phyloP scores from a whole-genome alignment of 2,329 filamentous ascomycete genomes.

The Claviceps sp. region DNA sequence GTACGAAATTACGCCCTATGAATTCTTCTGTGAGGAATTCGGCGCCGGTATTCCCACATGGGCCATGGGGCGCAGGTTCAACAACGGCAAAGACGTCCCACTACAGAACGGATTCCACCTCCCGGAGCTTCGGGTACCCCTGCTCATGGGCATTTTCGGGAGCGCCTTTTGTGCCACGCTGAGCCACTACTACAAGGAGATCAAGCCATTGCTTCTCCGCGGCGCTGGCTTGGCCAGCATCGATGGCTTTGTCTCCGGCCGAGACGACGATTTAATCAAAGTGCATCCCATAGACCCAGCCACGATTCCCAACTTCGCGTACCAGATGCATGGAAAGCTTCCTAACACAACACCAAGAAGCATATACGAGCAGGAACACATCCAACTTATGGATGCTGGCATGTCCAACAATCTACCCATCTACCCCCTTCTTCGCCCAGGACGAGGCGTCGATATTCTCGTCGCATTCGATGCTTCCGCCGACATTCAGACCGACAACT shows the following conservation, averaged over 20 bases:
- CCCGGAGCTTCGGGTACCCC: conserved; percentile 71
- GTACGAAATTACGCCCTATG: conserved; percentile 92
- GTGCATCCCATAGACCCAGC: conserved; percentile 92
- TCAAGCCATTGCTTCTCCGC: conserved; percentile 66
- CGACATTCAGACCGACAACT: conserved; percentile 88
- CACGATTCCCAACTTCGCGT: conserved; percentile 76
- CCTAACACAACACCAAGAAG: conserved; percentile 66
- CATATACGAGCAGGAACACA: conserved; percentile 55
- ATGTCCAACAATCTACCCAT: conserved; percentile 98
- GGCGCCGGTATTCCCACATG: conserved; percentile 87
- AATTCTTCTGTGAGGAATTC: conserved; percentile 90
- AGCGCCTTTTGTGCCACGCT: conserved; percentile 93
- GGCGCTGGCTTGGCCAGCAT: conserved; percentile 63
- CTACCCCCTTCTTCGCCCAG: conserved; percentile 81
- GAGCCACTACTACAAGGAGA: conserved; percentile 90
- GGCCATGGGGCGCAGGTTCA: conserved; percentile 76
- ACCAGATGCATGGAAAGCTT: conserved; percentile 65
- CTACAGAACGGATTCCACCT: conserved; percentile 54
- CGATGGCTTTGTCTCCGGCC: conserved; percentile 70
- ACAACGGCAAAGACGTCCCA: conserved; percentile 41
- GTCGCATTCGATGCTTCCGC: conserved; percentile 91
- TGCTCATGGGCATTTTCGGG: conserved; percentile 89
- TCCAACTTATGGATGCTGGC: conserved; percentile 87
- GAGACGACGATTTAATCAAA: conserved; percentile 73
- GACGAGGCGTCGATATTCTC: conserved; percentile 76